Conservation (phyloP, 768 basidiomycete genomes). For the Lentinula sp. region DNA sequence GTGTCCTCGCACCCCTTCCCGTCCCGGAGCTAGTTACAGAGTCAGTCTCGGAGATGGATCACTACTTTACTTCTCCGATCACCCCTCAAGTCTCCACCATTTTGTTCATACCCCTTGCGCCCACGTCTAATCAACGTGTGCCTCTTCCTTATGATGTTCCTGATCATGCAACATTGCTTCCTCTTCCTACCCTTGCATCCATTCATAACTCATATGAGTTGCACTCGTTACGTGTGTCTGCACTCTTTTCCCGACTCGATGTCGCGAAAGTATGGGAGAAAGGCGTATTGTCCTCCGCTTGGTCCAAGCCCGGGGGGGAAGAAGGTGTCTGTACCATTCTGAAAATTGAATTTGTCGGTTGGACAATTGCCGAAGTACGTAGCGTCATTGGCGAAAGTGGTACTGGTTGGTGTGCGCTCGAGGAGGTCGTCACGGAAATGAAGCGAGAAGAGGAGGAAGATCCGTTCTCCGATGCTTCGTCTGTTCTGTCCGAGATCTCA, state of each 20-base stretch:
- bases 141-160: slow-evolving; percentile 40
- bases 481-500: slow-evolving; percentile 18
- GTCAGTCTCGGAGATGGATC: slow-evolving; percentile 36
- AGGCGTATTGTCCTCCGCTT: slow-evolving; percentile 56
- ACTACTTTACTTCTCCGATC: slow-evolving; percentile 49
- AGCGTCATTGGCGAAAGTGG: slow-evolving; percentile 66
- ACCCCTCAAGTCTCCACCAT: slow-evolving; percentile 47
- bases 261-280: slow-evolving; percentile 61
- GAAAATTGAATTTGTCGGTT: slow-evolving; percentile 68
- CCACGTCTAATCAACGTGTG: slow-evolving; percentile 61
- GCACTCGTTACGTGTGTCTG: slow-evolving; percentile 60
- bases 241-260: slow-evolving; percentile 69
- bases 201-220: slow-evolving; percentile 47
- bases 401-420: slow-evolving; percentile 69
- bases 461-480: slow-evolving; percentile 24
- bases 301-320: slow-evolving; percentile 31
- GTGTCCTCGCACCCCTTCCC: background rate
- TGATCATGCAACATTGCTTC: slow-evolving; percentile 37
- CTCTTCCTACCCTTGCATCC: slow-evolving; percentile 43
- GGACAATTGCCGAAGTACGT: slow-evolving; percentile 61
- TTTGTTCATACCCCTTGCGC: slow-evolving; percentile 72
- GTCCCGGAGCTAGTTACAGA: slow-evolving; percentile 17
- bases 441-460: slow-evolving; percentile 26
- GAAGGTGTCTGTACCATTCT: slow-evolving; percentile 61
- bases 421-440: slow-evolving; percentile 36